phyloP scores from a whole-genome alignment of 1,139 yeast species.

The Candida tropicalis region DNA sequence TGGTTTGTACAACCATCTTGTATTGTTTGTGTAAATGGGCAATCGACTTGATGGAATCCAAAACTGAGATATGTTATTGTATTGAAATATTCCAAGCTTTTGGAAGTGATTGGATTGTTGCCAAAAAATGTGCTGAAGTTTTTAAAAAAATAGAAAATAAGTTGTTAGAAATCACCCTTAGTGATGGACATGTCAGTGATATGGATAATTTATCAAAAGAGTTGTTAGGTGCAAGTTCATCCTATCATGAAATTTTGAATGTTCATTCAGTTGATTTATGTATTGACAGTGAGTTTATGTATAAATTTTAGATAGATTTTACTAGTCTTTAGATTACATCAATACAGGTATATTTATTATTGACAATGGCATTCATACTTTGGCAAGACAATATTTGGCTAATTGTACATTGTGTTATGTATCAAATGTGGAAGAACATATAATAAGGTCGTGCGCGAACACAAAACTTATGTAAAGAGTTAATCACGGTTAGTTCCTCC shows the following conservation, averaged over 20 bases:
- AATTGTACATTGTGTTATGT: too few species aligned
- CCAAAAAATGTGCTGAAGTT: constrained; percentile 44
- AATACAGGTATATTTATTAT: too few species aligned
- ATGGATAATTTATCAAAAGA: constrained; percentile 42
- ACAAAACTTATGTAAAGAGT: too few species aligned
- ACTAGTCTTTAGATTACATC: neutral
- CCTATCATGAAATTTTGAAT: constrained; percentile 46
- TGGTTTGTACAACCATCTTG: constrained; percentile 46
- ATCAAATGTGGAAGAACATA: too few species aligned
- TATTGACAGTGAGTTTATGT: constrained; percentile 19
- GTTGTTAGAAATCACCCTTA: constrained; percentile 40
- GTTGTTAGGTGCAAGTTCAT: constrained; percentile 43
- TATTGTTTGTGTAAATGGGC: constrained; percentile 49
- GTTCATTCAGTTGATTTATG: constrained; percentile 43
- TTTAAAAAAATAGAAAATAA: constrained; percentile 43
- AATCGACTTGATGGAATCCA: constrained; percentile 45
- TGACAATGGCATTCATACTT: too few species aligned
- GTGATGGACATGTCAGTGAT: constrained; percentile 31
- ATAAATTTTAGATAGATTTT: constrained; percentile 10
- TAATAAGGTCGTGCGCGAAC: too few species aligned
- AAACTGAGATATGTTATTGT: constrained; percentile 45
- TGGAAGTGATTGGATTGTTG: constrained; percentile 49
- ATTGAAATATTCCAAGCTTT: constrained; percentile 48
- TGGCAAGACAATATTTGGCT: too few species aligned
- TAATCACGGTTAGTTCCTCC: too few species aligned